Base-by-base conservation (phyloP, 176 grass and related monocot species). In the Zoysia pacifica region DNA sequence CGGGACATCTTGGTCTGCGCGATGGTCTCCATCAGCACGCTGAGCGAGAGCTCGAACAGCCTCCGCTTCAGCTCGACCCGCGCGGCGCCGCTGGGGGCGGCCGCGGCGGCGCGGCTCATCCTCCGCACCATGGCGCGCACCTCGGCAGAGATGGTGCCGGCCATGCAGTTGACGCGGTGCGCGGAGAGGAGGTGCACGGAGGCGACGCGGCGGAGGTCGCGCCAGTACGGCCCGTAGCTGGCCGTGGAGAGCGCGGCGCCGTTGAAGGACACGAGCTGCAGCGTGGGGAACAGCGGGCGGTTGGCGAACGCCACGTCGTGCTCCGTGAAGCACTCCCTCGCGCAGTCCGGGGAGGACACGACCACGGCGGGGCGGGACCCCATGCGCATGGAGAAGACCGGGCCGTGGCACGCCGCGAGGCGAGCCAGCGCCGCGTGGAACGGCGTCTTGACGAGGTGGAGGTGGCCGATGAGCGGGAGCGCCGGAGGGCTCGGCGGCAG, bases 1-100 rank as follows among this genome's bases (percentile, higher is more conserved):
- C 73, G 76, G 5, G 71, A 64, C 35, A 78, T 89, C 85, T 89
- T 90, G 64, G 79, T 87, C 36, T 65, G 74, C 6, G 87, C 90
- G 56, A 90, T 77, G 80, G 93, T 90, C 62, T 85, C 81, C 90
- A 85, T 76, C 20, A 97, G 82, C 41, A 93, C 86, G 84, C 87
- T 87, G 77, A 88, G 77, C 0, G 86, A 73, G 13, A 94, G 51
- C 61, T 94, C 83, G 60, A 90, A 97, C 16, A 97, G 39, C 70
- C 73, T 77, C 64, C 69, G 20, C 67, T 88, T 94, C 81, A 97
- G 72, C 79, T 93, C 70, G 69, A 93, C 8, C 15, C 67, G 79
- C 16, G 48, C 64, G 60, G 79, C 75, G 54, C 66, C 67, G 40
- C 14, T 48, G 5, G 51, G 11, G 0, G 48, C 15, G 0, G 50